Evolutionary conservation across 108 stramenopile genomes (phyloP), one percentile per base, ranked within the genome.

Genomic region (Skeletonema grethae): DNA sequence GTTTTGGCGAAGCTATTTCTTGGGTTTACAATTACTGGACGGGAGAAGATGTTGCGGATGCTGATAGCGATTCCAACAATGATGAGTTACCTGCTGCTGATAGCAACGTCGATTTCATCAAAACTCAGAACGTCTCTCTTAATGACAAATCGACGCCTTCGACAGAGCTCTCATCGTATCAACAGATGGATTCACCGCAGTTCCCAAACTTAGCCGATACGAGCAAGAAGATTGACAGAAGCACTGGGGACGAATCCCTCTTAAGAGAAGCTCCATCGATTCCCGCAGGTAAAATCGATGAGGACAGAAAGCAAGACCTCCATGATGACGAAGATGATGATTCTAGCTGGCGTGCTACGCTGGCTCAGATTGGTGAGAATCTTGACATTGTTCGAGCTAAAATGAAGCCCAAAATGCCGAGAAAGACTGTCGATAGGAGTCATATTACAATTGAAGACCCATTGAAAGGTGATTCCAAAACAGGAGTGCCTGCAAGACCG

Each of bases 1-100:
- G 67, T 24, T 68, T 68, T 24, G 67, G 67, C 5, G 56, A 68
- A 57, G 67, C 67, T 11, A 38, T 68, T 24, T 68, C 67, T 13
- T 68, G 67, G 67, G 57, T 68, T 4, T 68, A 57, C 20, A 68
- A 68, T 39, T 45, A 53, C 50, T 53, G 50, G 50, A 22, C 50
- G n/a, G 50, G 50, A 53, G 50, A 53, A 7, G 50, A 53, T 53
- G 22, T 24, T 3, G 22, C 22, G 1, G 50, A 53, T 24, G 22
- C 22, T 22, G 50, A 53, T 53, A 53, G 50, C 9, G 50, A 53
- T 53, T 22, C 22, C 50, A 53, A 22, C 15, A 2, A 53, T 5
- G 20, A 8, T 22, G 50, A 53, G 8, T 20, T 53, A 22, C 22
- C 50, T n/a, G 50, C 22, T 24, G 50, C 50, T 22, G 50, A 53